These are phyloP conservation scores for Borovskyia barvae DNA, from an alignment of 208 protist species.

Conservation along the genomic window DNA sequence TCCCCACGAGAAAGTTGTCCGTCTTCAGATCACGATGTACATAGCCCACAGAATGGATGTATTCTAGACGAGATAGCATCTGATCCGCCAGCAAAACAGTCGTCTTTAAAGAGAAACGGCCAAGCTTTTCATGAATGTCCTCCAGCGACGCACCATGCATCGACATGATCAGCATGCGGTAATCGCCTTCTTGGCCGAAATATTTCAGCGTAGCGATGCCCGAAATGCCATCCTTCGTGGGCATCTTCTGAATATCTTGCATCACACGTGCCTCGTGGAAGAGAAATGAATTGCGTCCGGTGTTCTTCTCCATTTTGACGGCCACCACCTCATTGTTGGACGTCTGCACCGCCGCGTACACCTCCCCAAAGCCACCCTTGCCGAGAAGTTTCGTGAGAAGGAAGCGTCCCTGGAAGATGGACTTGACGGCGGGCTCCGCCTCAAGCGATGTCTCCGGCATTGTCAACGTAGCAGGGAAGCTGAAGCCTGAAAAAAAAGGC, in stretches of 20 bases:
- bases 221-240: constrained; percentile 37
- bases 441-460: constrained; percentile 27
- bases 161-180: constrained; percentile 99
- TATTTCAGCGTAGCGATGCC: constrained; percentile 97
- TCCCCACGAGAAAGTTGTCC: constrained; percentile 99
- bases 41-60: constrained; percentile 97
- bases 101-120: constrained; percentile 98
- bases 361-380: constrained; percentile 97
- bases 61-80: constrained; percentile 96
- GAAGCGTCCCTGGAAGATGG: constrained; percentile 73
- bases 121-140: constrained; percentile 75
- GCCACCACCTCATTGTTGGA: constrained; percentile 60
- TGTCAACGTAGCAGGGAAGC: background rate
- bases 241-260: constrained; percentile 75
- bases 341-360: constrained; percentile 86
- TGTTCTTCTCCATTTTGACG: constrained; percentile 82
- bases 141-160: constrained; percentile 97
- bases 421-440: constrained; percentile 19
- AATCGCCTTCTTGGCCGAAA: constrained; percentile 96
- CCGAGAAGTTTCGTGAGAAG: constrained; percentile 87
- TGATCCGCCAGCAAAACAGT: constrained; percentile 98
- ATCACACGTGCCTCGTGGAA: constrained; percentile 96
- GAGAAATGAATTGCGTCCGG: constrained; percentile 94
- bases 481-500: background rate
- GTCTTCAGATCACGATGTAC: constrained; percentile 98